A percentile compares a stretch with the other conserved stretches of the same genome.
phyloP scores from a whole-genome alignment of 2,329 filamentous ascomycete species.

The Xylariales sp. region DNA sequence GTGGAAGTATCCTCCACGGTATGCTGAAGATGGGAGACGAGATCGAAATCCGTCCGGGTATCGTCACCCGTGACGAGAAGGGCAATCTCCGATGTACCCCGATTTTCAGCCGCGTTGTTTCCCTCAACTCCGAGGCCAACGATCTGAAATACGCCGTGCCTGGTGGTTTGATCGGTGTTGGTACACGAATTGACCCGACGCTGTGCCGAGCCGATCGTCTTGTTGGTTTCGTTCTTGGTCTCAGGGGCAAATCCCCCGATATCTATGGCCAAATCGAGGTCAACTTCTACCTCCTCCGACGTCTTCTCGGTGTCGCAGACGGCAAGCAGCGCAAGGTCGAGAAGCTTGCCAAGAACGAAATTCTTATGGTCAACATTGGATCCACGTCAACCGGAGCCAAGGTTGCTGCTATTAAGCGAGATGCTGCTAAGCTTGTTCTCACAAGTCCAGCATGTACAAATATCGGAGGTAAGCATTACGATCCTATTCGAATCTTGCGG shows the following conservation, averaged over 20 bases:
- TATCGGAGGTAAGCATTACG: slow-evolving; percentile 66
- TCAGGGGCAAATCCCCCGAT: slow-evolving; percentile 91
- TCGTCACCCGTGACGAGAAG: slow-evolving; percentile 93
- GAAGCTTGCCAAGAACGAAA: slow-evolving; percentile 97
- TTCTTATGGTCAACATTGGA: slow-evolving; percentile 99
- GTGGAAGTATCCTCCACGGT: slow-evolving; percentile 95
- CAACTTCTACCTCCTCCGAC: slow-evolving; percentile 97
- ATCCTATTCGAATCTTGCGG: not conserved
- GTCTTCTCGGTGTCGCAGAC: slow-evolving; percentile 94
- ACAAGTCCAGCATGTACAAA: slow-evolving; percentile 97
- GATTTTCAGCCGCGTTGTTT: slow-evolving; percentile 94
- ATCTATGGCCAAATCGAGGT: slow-evolving; percentile 99
- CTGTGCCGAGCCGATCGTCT: slow-evolving; percentile 99
- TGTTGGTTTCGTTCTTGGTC: slow-evolving; percentile 95
- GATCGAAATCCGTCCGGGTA: slow-evolving; percentile 98
- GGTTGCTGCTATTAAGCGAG: slow-evolving; percentile 95
- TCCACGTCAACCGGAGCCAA: slow-evolving; percentile 97
- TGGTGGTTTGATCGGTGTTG: slow-evolving; percentile 97
- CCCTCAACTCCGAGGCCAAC: slow-evolving; percentile 97
- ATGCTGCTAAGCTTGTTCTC: slow-evolving; percentile 93
- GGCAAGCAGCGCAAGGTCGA: slow-evolving; percentile 99
- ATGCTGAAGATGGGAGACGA: slow-evolving; percentile 97
- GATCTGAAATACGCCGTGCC: slow-evolving; percentile 98
- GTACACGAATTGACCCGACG: slow-evolving; percentile 96
- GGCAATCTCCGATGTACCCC: slow-evolving; percentile 96